phyloP scores from a whole-genome alignment of 2,329 filamentous ascomycete genomes.

The Beauveria australis region DNA sequence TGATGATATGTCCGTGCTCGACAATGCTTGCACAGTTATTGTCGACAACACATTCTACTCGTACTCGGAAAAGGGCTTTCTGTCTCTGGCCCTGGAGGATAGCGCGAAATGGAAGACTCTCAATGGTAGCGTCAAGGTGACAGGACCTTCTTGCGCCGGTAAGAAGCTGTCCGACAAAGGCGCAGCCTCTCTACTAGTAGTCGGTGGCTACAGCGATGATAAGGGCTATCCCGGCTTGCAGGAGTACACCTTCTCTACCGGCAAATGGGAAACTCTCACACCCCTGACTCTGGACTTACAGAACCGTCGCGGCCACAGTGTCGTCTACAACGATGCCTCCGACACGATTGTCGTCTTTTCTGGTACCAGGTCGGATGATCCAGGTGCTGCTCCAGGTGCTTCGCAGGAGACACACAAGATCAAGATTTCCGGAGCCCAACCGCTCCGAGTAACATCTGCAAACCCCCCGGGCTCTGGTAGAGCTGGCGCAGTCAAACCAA shows the following conservation, averaged over 20 bases:
- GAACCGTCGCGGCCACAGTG: slow-evolving; percentile 66
- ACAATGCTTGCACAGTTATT: slow-evolving; percentile 74
- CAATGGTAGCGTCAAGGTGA: slow-evolving; percentile 58
- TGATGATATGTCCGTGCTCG: slow-evolving; percentile 47
- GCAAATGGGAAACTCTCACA: slow-evolving; percentile 42
- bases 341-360: slow-evolving; percentile 74
- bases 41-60: slow-evolving; percentile 77
- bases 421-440: slow-evolving; percentile 42
- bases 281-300: slow-evolving; percentile 46
- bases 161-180: slow-evolving; percentile 51
- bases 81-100: slow-evolving; percentile 59
- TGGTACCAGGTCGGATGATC: slow-evolving; percentile 56
- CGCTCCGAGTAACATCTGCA: slow-evolving; percentile 49
- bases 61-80: slow-evolving; percentile 67
- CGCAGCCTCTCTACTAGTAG: slow-evolving; percentile 63
- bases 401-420: slow-evolving; percentile 74
- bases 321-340: slow-evolving; percentile 62
- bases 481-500: slow-evolving; percentile 40
- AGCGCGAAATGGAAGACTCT: slow-evolving; percentile 66
- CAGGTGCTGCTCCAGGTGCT: slow-evolving; percentile 39
- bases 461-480: slow-evolving; percentile 44
- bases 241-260: slow-evolving; percentile 48
- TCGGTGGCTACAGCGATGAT: slow-evolving; percentile 58
- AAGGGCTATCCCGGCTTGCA: slow-evolving; percentile 67
- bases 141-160: slow-evolving; percentile 69